phyloP scores from a whole-genome alignment of 148 eudicot genomes.

The Amaranthus hypochondriacus region DNA sequence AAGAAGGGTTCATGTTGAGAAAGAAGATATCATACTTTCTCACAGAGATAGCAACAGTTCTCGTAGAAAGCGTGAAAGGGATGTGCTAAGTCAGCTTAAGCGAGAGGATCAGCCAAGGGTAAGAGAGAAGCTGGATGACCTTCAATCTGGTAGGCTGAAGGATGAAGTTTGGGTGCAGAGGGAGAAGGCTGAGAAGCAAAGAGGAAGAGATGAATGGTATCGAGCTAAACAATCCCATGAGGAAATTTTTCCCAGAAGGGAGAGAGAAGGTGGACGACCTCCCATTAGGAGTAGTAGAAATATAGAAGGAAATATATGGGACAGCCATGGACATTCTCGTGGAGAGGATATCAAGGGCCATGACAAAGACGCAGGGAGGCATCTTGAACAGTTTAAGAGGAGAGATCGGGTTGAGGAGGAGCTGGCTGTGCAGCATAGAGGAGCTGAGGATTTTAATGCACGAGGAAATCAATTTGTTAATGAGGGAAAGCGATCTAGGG shows the following conservation, averaged over 20 bases:
- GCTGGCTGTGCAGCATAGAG: slow-evolving; percentile 41
- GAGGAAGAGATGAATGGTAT: slow-evolving; percentile 70
- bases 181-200: slow-evolving; percentile 62
- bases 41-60: slow-evolving; percentile 52
- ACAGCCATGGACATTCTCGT: slow-evolving; percentile 39
- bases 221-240: slow-evolving; percentile 52
- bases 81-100: slow-evolving; percentile 58
- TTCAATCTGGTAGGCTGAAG: slow-evolving; percentile 51
- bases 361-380: slow-evolving; percentile 53
- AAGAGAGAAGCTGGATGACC: slow-evolving; percentile 50
- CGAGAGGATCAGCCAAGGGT: slow-evolving; percentile 54
- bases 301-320: slow-evolving; percentile 63
- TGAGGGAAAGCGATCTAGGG: slow-evolving; percentile 75
- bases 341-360: slow-evolving; percentile 58
- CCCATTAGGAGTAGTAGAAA: slow-evolving; percentile 38
- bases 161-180: slow-evolving; percentile 66
- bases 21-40: slow-evolving; percentile 52
- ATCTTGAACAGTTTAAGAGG: slow-evolving; percentile 52
- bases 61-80: slow-evolving; percentile 80
- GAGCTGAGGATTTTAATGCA: slow-evolving; percentile 42
- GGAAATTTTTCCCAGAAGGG: slow-evolving; percentile 55
- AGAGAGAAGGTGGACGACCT: slow-evolving; percentile 61
- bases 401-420: slow-evolving; percentile 58
- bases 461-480: slow-evolving; percentile 44
- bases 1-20: slow-evolving; percentile 60